Conservation (phyloP, 768 basidiomycete genomes). For the Trichaptum fuscoviolaceum region DNA sequence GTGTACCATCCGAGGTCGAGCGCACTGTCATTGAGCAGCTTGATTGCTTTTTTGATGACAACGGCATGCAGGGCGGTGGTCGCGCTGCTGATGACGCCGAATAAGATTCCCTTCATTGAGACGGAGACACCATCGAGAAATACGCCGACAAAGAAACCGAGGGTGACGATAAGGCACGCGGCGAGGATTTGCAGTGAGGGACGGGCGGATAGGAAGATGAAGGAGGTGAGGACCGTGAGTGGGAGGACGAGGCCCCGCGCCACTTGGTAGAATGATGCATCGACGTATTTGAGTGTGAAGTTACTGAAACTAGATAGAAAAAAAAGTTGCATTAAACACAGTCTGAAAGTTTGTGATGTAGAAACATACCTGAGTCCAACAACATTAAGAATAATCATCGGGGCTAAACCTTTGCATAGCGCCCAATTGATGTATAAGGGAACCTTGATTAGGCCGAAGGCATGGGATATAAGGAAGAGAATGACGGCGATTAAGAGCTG, state of each 20-base stretch:
- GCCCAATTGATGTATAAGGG: constrained; percentile 59
- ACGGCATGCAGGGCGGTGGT: constrained; percentile 90
- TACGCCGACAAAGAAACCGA: constrained; percentile 89
- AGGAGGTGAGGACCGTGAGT: constrained; percentile 88
- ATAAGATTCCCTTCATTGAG: constrained; percentile 58
- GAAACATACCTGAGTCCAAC: constrained; percentile 67
- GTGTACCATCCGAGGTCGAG: constrained; percentile 89
- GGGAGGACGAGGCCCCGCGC: constrained; percentile 92
- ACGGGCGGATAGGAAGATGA: constrained; percentile 64
- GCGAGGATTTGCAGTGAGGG: constrained; percentile 72
- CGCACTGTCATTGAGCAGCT: constrained; percentile 77
- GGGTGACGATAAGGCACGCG: constrained; percentile 76
- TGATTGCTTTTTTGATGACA: constrained; percentile 84
- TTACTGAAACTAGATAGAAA: constrained; percentile 78
- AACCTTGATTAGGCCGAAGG: constrained; percentile 60
- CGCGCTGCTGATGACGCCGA: constrained; percentile 80
- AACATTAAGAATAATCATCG: constrained; percentile 74
- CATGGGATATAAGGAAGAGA: constrained; percentile 63
- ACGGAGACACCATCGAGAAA: constrained; percentile 67
- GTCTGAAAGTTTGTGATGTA: neutral
- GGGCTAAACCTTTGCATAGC: constrained; percentile 65
- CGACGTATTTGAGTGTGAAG: constrained; percentile 89
- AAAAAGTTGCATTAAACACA: neutral
- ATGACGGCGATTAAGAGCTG: constrained; percentile 78
- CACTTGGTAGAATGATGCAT: constrained; percentile 93